Evolutionary conservation across 805 yeast species (phyloP), one percentile per base, ranked within the genome.

Genomic region (Nakazawaea molendinolei): DNA sequence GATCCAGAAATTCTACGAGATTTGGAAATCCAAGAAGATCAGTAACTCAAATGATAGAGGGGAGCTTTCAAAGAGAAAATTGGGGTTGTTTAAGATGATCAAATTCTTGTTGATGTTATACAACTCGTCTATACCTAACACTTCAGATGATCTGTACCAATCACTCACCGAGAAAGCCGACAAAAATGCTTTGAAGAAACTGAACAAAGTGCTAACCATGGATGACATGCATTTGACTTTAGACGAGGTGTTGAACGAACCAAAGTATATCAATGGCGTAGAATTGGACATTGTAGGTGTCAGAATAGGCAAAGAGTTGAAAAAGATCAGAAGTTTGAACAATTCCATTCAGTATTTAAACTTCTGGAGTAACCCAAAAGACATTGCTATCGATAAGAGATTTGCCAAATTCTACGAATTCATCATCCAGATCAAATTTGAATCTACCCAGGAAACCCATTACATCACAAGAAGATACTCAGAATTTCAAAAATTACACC

Each of bases 1-100:
- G 32, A 78, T 87, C 0, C 96, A 89, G 57, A 78, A 79, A 18
- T 86, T 89, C 50, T 73, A 81, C 50, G 95, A 87, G 51, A 72
- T 79, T 38, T 79, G 92, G 60, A 80, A 84, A 55, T 60, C 68
- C 15, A 76, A 85, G 53, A 74, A 76, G 28, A 74, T 90, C 33
- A 77, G 87, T 43, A 72, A 77, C 39, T 71, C 89, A 18, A 73
- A 74, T 28, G 95, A 86, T 46, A 64, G 96, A 22, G 80, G 77
- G 12, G 86, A 82, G 42, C 61, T 74, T n/a, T 74, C 86, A 3
- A 80, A 92, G 49, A 65, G 86, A 21, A 71, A 73, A 47, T 73
- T 82, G 44, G 57, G 79, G 31, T 76, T 76, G 16, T 58, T 61
- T 40, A 82, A 81, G 47, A 39, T 86, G n/a, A 65, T 75, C 31